Conservation (phyloP, 2,329 filamentous ascomycete genomes). For the Fusarium pseudoanthophilum region DNA sequence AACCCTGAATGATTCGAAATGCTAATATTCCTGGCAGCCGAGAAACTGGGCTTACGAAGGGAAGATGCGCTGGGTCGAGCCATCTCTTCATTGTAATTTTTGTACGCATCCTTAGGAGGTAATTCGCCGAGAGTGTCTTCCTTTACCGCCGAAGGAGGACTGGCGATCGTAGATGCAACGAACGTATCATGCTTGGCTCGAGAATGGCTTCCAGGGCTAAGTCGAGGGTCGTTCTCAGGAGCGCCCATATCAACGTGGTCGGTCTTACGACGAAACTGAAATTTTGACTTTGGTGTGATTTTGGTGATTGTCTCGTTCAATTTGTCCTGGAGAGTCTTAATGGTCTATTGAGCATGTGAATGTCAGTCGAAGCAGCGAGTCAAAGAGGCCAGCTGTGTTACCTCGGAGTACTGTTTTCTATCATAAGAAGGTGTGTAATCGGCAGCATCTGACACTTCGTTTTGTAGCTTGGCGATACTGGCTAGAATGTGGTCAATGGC, state of each 20-base stretch:
- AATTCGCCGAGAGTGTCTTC: slow-evolving; percentile 31
- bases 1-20: slow-evolving; percentile 74
- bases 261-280: slow-evolving; percentile 74
- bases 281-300: slow-evolving; percentile 80
- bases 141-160: slow-evolving; percentile 3
- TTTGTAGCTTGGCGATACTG: slow-evolving; percentile 81
- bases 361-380: background rate
- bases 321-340: slow-evolving; percentile 84
- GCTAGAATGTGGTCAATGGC: slow-evolving; percentile 84
- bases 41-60: slow-evolving; percentile 72
- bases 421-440: slow-evolving; percentile 89
- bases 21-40: slow-evolving; percentile 67
- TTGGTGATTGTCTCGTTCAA: slow-evolving; percentile 75
- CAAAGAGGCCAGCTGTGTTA: slow-evolving; percentile 49
- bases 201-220: slow-evolving; percentile 51
- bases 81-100: slow-evolving; percentile 69
- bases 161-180: slow-evolving; percentile 4
- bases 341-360: slow-evolving; percentile 63
- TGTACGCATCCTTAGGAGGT: slow-evolving; percentile 48
- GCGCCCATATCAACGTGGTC: slow-evolving; percentile 56
- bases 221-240: slow-evolving; percentile 56
- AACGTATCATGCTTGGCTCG: slow-evolving; percentile 42
- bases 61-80: slow-evolving; percentile 51
- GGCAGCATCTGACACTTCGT: slow-evolving; percentile 85
- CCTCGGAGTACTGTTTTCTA: slow-evolving; percentile 85